These are phyloP conservation scores for Leccinum imitatum DNA, from an alignment of 768 basidiomycete species.

Conservation along the genomic window DNA sequence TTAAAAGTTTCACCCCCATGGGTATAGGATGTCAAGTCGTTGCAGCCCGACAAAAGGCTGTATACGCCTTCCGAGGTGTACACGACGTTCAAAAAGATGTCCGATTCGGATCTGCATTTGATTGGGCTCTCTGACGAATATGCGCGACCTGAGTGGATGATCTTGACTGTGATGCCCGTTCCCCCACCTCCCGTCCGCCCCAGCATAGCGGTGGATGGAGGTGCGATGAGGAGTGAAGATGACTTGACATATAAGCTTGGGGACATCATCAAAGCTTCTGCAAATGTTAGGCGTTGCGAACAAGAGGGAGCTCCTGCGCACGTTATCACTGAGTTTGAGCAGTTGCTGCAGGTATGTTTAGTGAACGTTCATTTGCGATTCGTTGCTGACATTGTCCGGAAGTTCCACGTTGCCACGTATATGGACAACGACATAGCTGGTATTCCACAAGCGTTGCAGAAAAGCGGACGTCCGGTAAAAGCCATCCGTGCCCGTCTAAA, in stretches of 20 bases:
- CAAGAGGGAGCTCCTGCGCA: constrained; percentile 97
- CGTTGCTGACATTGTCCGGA: constrained; percentile 1
- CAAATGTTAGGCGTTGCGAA: constrained; percentile 87
- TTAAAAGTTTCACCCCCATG: constrained; percentile 11
- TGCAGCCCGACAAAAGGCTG: constrained; percentile 79
- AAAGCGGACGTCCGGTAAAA: constrained; percentile 96
- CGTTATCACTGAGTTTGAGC: constrained; percentile 94
- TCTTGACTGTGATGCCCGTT: constrained; percentile 94
- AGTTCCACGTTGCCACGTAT: constrained; percentile 99
- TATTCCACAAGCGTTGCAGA: constrained; percentile 95
- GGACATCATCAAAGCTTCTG: constrained; percentile 94
- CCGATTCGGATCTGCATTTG: constrained; percentile 80
- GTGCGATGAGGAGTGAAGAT: constrained; percentile 95
- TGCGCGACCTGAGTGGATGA: constrained; percentile 99
- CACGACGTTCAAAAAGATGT: constrained; percentile 94
- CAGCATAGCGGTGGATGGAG: constrained; percentile 96
- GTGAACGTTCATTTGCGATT: neutral
- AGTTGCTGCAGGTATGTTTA: constrained; percentile 81
- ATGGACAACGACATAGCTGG: constrained; percentile 99
- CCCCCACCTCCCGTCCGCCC: constrained; percentile 98
- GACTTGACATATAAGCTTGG: constrained; percentile 98
- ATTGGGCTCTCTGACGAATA: constrained; percentile 95
- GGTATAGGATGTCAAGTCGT: constrained; percentile 70
- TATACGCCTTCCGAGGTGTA: constrained; percentile 89
- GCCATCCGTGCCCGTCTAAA: constrained; percentile 97